Evolutionary conservation across 495 filamentous ascomycete genomes (phyloP).

Genomic region (Neurospora terricola): DNA sequence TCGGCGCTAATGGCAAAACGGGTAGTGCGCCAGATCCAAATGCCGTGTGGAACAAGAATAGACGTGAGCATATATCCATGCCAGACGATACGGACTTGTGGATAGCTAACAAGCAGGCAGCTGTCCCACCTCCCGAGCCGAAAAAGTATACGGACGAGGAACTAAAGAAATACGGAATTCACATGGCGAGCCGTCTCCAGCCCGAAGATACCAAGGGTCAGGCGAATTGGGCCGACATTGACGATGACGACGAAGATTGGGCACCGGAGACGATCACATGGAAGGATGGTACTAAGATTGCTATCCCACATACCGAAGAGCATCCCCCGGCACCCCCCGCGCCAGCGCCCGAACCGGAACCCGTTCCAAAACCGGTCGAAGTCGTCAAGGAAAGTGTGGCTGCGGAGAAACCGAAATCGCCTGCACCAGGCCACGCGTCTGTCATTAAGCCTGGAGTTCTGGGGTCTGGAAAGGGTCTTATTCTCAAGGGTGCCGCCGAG

Average conservation of each 20-base stretch:
- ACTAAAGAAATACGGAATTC: conserved; percentile 90
- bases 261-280: conserved; percentile 92
- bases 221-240: conserved; percentile 95
- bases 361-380: background rate
- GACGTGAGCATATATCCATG: conserved; percentile 45
- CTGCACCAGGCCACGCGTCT: conserved; percentile 28
- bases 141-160: conserved; percentile 98
- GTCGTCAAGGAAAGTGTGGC: conserved; percentile 11
- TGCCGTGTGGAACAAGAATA: conserved; percentile 96
- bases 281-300: conserved; percentile 93
- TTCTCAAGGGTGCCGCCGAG: conserved; percentile 59
- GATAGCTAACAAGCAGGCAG: conserved; percentile 29
- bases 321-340: conserved; percentile 25
- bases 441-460: conserved; percentile 33
- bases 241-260: conserved; percentile 98
- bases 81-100: background rate
- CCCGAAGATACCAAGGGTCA: conserved; percentile 66
- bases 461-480: conserved; percentile 41
- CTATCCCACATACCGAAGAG: conserved; percentile 55
- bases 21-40: conserved; percentile 47
- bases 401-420: conserved; percentile 27
- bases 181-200: conserved; percentile 84
- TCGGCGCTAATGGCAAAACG: conserved; percentile 47
- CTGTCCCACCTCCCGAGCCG: conserved; percentile 64
- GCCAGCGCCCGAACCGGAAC: conserved; percentile 14